phyloP scores from a whole-genome alignment of 2,329 filamentous ascomycete species.

The Fusarium subglutinans region DNA sequence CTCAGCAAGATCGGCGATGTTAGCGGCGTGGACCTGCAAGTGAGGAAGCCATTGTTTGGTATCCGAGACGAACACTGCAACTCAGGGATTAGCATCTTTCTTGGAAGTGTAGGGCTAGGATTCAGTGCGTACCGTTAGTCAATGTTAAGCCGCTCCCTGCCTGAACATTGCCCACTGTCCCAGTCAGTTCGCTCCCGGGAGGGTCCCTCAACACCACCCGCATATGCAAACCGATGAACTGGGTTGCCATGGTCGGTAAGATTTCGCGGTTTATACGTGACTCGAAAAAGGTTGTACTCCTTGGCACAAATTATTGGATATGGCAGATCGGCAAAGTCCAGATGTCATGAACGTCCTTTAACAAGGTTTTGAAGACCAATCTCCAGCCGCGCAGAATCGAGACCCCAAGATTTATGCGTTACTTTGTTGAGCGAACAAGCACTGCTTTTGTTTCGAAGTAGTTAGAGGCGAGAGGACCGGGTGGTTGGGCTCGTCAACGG shows the following conservation, averaged over 20 bases:
- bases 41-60: constrained; percentile 53
- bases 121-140: constrained; percentile 69
- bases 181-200: constrained; percentile 70
- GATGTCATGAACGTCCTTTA: constrained; percentile 36
- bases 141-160: constrained; percentile 75
- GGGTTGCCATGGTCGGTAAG: constrained; percentile 57
- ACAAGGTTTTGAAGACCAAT: neutral
- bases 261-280: neutral
- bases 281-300: neutral
- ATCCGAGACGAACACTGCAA: constrained; percentile 52
- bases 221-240: constrained; percentile 81
- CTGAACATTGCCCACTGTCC: constrained; percentile 74
- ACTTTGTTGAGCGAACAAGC: neutral
- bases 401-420: neutral
- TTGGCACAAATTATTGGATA: constrained; percentile 20
- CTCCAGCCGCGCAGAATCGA: constrained; percentile 1
- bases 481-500: constrained; percentile 11
- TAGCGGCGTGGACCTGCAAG: constrained; percentile 57
- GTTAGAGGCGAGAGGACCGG: neutral
- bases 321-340: constrained; percentile 21
- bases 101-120: neutral
- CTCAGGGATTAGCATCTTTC: constrained; percentile 7
- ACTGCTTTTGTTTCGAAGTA: neutral
- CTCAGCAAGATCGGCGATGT: constrained; percentile 58
- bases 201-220: constrained; percentile 75